Base-by-base conservation (phyloP, 129 eudicot species). In the Helichrysum umbraculigerum region DNA sequence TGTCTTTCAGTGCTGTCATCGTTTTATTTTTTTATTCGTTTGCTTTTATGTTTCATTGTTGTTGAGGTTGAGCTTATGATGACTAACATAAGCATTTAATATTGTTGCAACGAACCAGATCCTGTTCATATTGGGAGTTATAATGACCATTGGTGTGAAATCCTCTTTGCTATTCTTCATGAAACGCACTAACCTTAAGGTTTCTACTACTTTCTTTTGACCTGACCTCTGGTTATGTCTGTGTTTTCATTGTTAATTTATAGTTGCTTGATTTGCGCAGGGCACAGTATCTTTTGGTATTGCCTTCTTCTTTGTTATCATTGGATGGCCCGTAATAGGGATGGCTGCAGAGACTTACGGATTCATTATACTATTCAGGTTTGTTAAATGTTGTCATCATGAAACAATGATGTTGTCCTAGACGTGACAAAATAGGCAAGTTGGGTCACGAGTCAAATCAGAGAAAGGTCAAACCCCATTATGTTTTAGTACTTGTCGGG, bases 261-360 rank as follows among this genome's bases (percentile, higher is more conserved):
- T n/a, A 44, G 19, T 54, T 76, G 54, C 66, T 47, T 69, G 37
- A 37, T 37, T 68, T 79, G 80, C 34, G 64, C 85, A 88, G 94
- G 94, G 90, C 32, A 78, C 88, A 15, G 58, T 84, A 34, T 81
- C 90, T 15, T 84, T 86, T 30, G 84, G 82, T 71, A 64, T 80
- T 77, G 94, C 90, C 34, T 88, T 88, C 85, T 86, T 88, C 80
- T 82, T 86, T 16, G 90, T 88, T 14, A 76, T 88, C 21, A 86
- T 83, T 21, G 94, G 94, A 68, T 88, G 94, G 94, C 94, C 94
- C 12, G 72, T 86, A 10, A 50, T 88, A 22, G 94, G 94, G 67
- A 88, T 88, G 90, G 77, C 86, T 42, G 71, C 81, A 71, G 94
- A 88, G 81, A 39, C 83, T 50, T 88, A 84, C 82, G 94, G 90